Evolutionary conservation across 2,329 filamentous ascomycete species (phyloP).

Genomic region (Chrysoporthe cubensis): DNA sequence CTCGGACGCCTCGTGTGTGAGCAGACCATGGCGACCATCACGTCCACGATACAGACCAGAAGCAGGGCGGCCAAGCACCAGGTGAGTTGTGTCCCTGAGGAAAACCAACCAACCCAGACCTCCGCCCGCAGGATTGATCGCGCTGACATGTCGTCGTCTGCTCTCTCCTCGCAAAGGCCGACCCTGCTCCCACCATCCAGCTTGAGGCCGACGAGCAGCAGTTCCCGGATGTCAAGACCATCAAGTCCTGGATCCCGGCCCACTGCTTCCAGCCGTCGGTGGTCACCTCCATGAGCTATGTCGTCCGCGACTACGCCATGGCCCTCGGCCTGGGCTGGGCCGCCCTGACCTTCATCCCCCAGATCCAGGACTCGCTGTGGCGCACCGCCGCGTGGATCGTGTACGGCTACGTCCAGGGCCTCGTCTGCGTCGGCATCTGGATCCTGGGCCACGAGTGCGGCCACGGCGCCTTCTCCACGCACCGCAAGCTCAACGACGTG

Average conservation of each 20-base stretch:
- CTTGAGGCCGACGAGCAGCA: constrained; percentile 28
- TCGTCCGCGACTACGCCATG: constrained; percentile 59
- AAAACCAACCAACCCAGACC: background rate
- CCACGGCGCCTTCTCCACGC: constrained; percentile 68
- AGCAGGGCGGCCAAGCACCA: constrained; percentile 25
- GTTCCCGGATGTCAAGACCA: constrained; percentile 53
- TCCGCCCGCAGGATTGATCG: background rate
- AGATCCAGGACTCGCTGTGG: constrained; percentile 47
- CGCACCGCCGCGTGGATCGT: constrained; percentile 56
- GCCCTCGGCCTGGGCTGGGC: constrained; percentile 52
- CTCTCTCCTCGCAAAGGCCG: constrained; percentile 6
- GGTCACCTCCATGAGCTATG: constrained; percentile 56
- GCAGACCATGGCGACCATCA: constrained; percentile 22
- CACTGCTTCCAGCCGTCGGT: constrained; percentile 65
- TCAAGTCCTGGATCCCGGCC: constrained; percentile 58
- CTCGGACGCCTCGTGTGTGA: background rate
- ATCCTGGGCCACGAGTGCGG: constrained; percentile 73
- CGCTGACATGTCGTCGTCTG: constrained; percentile 8
- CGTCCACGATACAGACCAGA: constrained; percentile 26
- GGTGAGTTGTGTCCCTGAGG: constrained; percentile 10
- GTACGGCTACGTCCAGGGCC: constrained; percentile 68
- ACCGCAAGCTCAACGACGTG: constrained; percentile 60
- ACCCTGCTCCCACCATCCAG: constrained; percentile 15
- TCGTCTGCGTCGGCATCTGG: constrained; percentile 71
- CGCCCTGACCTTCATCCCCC: constrained; percentile 58